Percentiles rank a stretch among this genome's conserved stretches.
These are phyloP conservation scores for Adenanthera pavonina DNA, from an alignment of 306 rosid genomes.

Conservation along the genomic window DNA sequence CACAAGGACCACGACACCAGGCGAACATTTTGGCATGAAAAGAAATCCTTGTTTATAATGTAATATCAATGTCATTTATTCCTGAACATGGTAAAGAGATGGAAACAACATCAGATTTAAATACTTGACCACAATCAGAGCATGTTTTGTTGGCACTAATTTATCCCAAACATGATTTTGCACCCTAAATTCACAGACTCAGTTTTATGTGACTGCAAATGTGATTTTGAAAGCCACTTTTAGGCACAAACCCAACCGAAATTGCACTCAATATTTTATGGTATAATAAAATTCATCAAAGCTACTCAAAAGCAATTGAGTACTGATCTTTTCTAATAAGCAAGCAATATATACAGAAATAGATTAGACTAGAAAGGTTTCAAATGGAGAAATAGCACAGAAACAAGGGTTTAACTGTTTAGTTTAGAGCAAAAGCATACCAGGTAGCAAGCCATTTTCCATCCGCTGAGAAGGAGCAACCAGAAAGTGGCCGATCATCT, in stretches of 20 bases:
- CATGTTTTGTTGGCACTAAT: background rate
- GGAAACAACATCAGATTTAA: background rate
- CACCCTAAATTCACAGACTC: background rate
- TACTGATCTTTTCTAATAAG: background rate
- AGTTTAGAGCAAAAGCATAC: conserved; percentile 46
- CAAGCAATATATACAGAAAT: background rate
- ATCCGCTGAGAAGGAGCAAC: conserved; percentile 83
- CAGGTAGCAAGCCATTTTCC: conserved; percentile 83
- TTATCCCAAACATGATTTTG: background rate
- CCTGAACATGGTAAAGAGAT: background rate
- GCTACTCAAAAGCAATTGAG: background rate
- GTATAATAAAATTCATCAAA: background rate
- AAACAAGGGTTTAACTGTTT: conserved; percentile 10
- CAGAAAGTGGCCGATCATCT: conserved; percentile 92
- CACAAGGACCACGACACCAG: background rate
- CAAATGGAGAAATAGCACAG: conserved; percentile 3
- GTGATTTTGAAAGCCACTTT: background rate
- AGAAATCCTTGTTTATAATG: background rate
- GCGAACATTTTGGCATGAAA: conserved; percentile 1
- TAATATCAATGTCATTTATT: background rate
- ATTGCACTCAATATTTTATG: background rate
- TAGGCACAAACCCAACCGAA: background rate
- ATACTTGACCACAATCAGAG: background rate
- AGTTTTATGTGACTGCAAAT: background rate
- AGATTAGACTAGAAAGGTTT: conserved; percentile 19